Base-by-base conservation (phyloP, 805 yeast genomes). In the Wilhelminamyces savonicus region DNA sequence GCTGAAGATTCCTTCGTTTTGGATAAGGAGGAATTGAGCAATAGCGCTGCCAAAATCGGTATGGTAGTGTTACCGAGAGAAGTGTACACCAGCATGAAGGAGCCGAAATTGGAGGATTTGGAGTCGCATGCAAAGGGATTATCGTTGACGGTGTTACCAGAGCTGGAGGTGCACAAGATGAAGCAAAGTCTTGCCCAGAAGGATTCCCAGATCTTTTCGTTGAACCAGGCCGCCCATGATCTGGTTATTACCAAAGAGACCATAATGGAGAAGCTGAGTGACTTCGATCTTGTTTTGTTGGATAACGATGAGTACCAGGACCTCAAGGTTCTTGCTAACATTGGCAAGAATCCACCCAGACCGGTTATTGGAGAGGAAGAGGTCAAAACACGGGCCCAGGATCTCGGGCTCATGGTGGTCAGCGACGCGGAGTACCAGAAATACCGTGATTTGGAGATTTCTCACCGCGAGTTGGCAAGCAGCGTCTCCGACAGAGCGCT, bases 1-100 rank as follows among this genome's bases (percentile, higher is more conserved):
- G 58, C 59, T 4, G 50, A 54, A 27, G 56, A 56, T 7, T 46
- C 59, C 3, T 53, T 59, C 32, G 33, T 47, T 4, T 34, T 54
- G 23, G 41, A 46, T 26, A 43, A 41, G 29, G 55, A 46, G 7
- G 63, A 58, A 31, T 43, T 56, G 22, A 28, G 28, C 10, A 37
- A 36, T 5, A 44, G 50, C 32, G 62, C 62, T 9, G 30, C 45
- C 7, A 45, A 36, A 22, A 32, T 52, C 21, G 59, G 54, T 4
- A 43, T 50, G 46, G 40, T 47, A 3, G 50, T 52, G 8, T 17
- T 56, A 2, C 31, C 41, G 5, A 31, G 37, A 16, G 45, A 37
- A 10, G 54, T 54, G 26, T 44, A 43, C 30, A 30, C 33, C 8
- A 37, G 36, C 9, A 30, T 52, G 21, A 40, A 24, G 13, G 29